phyloP scores from a whole-genome alignment of 73 alveolate species.

The Paramecium octaurelia region DNA sequence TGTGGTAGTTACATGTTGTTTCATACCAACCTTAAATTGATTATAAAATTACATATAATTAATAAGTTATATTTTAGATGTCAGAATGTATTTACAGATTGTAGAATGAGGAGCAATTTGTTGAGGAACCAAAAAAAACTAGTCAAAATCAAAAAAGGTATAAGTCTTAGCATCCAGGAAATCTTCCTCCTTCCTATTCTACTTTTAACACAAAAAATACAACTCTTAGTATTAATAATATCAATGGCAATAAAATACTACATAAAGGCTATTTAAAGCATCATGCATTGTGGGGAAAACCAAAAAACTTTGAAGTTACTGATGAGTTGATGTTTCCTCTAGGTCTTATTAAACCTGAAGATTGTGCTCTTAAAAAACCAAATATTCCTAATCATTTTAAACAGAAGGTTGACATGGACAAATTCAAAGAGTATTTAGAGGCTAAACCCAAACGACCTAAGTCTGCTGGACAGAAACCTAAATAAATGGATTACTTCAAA shows the following conservation, averaged over 20 bases:
- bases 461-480: background rate
- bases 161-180: slow-evolving; percentile 13
- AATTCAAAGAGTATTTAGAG: background rate
- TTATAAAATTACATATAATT: background rate
- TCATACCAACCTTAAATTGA: background rate
- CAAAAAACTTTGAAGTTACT: slow-evolving; percentile 1
- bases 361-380: background rate
- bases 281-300: slow-evolving; percentile 21
- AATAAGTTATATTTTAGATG: background rate
- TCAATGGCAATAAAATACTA: background rate
- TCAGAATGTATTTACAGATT: background rate
- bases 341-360: background rate
- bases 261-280: slow-evolving; percentile 13
- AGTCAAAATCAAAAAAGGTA: background rate
- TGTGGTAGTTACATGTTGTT: no score
- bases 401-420: background rate
- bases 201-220: slow-evolving; percentile 9
- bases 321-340: background rate
- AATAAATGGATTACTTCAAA: background rate
- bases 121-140: background rate
- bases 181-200: background rate
- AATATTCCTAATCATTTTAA: background rate
- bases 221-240: background rate
- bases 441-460: background rate
- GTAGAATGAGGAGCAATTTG: background rate